Conservation (phyloP, 2,329 filamentous ascomycete genomes). For the Lojkania enalia region DNA sequence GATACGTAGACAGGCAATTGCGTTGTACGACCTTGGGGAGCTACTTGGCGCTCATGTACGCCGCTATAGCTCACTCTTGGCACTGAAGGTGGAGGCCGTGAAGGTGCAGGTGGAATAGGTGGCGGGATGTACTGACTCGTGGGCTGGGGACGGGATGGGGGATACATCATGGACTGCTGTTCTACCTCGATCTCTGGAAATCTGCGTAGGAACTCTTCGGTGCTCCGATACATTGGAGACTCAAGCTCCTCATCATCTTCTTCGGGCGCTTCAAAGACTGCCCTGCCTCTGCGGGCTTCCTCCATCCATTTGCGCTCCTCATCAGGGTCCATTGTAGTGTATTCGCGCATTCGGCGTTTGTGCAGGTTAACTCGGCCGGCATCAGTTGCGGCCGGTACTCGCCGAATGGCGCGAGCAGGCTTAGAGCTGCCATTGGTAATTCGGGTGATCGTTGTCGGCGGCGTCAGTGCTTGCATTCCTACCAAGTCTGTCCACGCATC, state of each 20-base stretch:
- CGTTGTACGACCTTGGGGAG: constrained; percentile 35
- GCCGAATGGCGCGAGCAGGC: constrained; percentile 54
- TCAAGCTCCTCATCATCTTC: constrained; percentile 36
- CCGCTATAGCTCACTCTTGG: constrained; percentile 76
- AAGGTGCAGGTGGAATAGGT: constrained; percentile 61
- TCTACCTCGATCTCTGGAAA: constrained; percentile 70
- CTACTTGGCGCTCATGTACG: constrained; percentile 63
- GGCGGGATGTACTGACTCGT: constrained; percentile 54
- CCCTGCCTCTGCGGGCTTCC: constrained; percentile 69
- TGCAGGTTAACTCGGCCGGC: constrained; percentile 59
- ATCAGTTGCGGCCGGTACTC: constrained; percentile 56
- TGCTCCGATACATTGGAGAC: constrained; percentile 62
- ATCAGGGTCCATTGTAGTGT: constrained; percentile 74
- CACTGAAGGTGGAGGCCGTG: constrained; percentile 61
- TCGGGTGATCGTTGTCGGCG: constrained; percentile 58
- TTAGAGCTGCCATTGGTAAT: constrained; percentile 51
- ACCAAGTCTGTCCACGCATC: constrained; percentile 86
- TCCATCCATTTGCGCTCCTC: constrained; percentile 83
- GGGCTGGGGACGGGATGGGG: constrained; percentile 41
- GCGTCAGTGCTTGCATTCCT: constrained; percentile 66
- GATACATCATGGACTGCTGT: constrained; percentile 59
- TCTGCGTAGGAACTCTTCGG: constrained; percentile 81
- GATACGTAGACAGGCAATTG: constrained; percentile 51
- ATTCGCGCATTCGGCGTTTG: constrained; percentile 60
- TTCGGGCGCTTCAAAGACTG: constrained; percentile 44